Evolutionary conservation across 257 asterid species (phyloP), one percentile per base, ranked within the genome.

Genomic region (Cynanchum wilfordii): DNA sequence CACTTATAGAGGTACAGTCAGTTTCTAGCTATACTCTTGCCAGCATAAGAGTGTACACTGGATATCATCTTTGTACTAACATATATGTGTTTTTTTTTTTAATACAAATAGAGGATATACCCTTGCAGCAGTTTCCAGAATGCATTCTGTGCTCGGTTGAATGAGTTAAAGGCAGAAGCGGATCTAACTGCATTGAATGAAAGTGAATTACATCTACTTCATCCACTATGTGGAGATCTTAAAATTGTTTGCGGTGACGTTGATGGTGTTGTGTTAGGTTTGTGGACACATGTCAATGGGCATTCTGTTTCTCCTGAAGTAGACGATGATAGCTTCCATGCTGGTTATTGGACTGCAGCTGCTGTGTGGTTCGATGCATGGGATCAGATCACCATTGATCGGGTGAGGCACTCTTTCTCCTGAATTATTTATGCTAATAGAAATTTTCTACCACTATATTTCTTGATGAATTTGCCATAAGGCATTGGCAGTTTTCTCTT

Each of bases 341-440:
- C 87, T 81, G 95, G 96, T 76, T 91, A 94, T 76, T 94, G 99
- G 99, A 77, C 87, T 78, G 97, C 96, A 66, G 99, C 99, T 73
- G 97, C 85, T 45, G 88, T 89, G 57, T 94, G 99, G 99, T 90
- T 91, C 58, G 96, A 87, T 84, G 91, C 87, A 79, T 94, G 99
- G 99, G 99, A 94, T 81, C 97, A 88, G 83, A 87, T 84, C 82
- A 83, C 82, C 78, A 83, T 92, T 82, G 96, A 91, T 76, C 96
- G 99, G 71, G 99, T 89, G 83, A 89, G 96, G 86, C 54, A 60
- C 67, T 56, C 71, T 29, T 63, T 36, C 77, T 66, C 49, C 69
- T 71, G 64, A 44, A 56, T 69, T 52, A 22, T 54, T 16, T 67
- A 9, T 40, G 49, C 71, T 63, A 29, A 5, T 15, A 4, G 66